phyloP scores from a whole-genome alignment of 78 protist genomes.

The Chrysochromulina parva region DNA sequence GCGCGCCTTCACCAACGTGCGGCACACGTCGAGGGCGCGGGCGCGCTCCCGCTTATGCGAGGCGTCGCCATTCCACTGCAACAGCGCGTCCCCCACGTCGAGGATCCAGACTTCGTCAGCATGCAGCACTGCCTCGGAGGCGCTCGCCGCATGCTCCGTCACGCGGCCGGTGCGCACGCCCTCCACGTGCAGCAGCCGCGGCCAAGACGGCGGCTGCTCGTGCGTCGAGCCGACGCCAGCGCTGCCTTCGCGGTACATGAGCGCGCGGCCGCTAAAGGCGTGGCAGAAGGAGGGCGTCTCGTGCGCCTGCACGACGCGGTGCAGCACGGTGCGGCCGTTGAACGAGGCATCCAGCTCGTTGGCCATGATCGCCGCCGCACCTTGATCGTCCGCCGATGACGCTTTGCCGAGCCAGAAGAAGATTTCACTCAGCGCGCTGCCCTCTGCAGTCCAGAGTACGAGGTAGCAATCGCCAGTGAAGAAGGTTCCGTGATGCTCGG shows the following conservation, averaged over 20 bases:
- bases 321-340: slow-evolving; percentile 57
- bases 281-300: slow-evolving; percentile 33
- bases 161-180: neutral
- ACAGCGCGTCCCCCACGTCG: neutral
- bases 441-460: slow-evolving; percentile 56
- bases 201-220: neutral
- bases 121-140: neutral
- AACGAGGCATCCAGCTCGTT: slow-evolving; percentile 80
- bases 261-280: neutral
- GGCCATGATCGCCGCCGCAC: slow-evolving; percentile 82
- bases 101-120: slow-evolving; percentile 31
- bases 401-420: slow-evolving; percentile 79
- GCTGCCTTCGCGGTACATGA: slow-evolving; percentile 25
- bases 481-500: slow-evolving; percentile 38
- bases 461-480: slow-evolving; percentile 79
- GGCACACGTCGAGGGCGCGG: too few species aligned
- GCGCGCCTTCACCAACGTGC: too few species aligned
- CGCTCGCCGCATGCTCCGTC: neutral
- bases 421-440: neutral
- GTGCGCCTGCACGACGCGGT: slow-evolving; percentile 52
- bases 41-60: slow-evolving; percentile 11
- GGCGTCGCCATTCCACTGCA: slow-evolving; percentile 28
- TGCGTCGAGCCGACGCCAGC: slow-evolving; percentile 22
- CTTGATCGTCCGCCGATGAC: slow-evolving; percentile 71
- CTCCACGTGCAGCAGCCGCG: slow-evolving; percentile 32